Evolutionary conservation across 2,329 filamentous ascomycete genomes (phyloP).

Genomic region (Xylariaceae sp.): DNA sequence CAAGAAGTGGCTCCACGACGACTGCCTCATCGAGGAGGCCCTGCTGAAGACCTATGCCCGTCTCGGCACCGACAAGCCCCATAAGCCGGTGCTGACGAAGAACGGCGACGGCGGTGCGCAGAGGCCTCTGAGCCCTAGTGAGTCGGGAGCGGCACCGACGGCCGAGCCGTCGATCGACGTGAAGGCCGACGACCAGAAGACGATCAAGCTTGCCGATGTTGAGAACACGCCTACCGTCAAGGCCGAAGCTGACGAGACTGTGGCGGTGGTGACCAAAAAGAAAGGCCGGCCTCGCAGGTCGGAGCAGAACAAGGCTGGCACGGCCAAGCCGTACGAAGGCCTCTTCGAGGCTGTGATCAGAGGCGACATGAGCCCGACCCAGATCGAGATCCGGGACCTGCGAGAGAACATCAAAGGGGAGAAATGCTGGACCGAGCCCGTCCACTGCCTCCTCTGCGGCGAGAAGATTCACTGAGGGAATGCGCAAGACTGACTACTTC

Average conservation of each 20-base stretch:
- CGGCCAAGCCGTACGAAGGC: conserved; percentile 40
- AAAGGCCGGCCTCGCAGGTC: conserved; percentile 33
- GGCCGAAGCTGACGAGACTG: conserved; percentile 27
- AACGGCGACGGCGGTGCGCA: conserved; percentile 29
- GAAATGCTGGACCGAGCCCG: conserved; percentile 45
- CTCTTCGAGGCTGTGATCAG: conserved; percentile 44
- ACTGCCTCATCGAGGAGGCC: conserved; percentile 52
- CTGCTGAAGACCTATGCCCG: conserved; percentile 42
- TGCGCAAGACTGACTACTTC: conserved; percentile 11
- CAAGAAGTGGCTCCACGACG: conserved; percentile 55
- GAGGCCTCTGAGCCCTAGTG: conserved; percentile 44
- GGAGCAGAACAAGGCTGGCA: conserved; percentile 24
- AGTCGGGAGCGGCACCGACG: conserved; percentile 41
- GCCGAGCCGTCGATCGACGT: conserved; percentile 45
- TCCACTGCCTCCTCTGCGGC: conserved; percentile 44
- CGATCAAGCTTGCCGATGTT: conserved; percentile 27
- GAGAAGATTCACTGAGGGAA: conserved; percentile 40
- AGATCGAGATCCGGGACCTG: conserved; percentile 45
- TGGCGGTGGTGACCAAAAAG: conserved; percentile 24
- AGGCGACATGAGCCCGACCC: conserved; percentile 39
- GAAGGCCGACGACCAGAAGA: conserved; percentile 33
- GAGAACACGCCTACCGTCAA: conserved; percentile 19
- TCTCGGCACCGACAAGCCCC: conserved; percentile 44
- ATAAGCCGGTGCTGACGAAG: conserved; percentile 30
- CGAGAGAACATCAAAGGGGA: conserved; percentile 41